Evolutionary conservation across 352 stramenopile species (phyloP), one percentile per base, ranked within the genome.

Genomic region (Halophytophthora batemanensis): DNA sequence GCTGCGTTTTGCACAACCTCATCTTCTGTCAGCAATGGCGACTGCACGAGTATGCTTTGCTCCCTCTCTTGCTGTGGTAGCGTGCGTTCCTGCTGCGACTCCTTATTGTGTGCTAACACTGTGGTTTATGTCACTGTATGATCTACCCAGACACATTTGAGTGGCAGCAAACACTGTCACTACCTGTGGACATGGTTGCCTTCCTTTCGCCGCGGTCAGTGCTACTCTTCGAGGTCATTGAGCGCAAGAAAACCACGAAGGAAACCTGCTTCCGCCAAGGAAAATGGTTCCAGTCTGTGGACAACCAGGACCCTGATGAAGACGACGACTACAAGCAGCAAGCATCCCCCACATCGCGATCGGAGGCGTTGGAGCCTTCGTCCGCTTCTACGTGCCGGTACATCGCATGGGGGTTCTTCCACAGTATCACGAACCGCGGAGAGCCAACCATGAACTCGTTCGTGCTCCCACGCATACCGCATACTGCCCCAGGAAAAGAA

Each of bases 361-460:
- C 42, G n/a, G 69, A 56, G 53, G 13, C 28, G 18, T 35, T 22
- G 8, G 43, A 47, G 1, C 7, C 45, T 0, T 22, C 33, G 36
- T 22, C 44, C 15, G 18, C 18, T 33, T 22, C 42, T 22, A 56
- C 53, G 5, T 62, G 62, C 55, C 68, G 56, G 14, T 60, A 55
- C 0, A 71, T 87, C 14, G 80, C 62, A 1, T 90, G 77, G 75
- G 69, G 66, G 3, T 90, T 87, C 48, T 87, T 86, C 31, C 76
- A 72, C 25, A 61, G 71, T 1, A 66, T 88, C 18, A 86, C 61
- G 12, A 69, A 61, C 14, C 59, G 61, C 22, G 76, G 80, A 7
- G 66, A 67, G 8, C 61, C 61, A 21, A 69, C 61, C 4, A 62
- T 69, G 42, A 35, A 59, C 36, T 63, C 50, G 6, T 53, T 87